These are phyloP conservation scores for Albizia julibrissin DNA, from an alignment of 306 rosid species.

Conservation along the genomic window DNA sequence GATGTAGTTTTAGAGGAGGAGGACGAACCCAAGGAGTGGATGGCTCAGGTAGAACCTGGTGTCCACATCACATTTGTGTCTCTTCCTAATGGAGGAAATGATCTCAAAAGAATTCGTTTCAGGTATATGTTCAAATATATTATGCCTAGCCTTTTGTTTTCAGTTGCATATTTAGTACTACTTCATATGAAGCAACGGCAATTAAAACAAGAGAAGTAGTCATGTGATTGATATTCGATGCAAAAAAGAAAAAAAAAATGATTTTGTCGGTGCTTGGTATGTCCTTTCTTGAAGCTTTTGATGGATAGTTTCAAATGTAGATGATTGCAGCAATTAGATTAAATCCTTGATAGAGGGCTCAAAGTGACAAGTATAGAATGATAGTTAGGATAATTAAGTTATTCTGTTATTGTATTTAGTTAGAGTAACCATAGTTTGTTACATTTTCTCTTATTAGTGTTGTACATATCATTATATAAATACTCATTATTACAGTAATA, in stretches of 20 bases:
- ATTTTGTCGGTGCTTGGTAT: too few species aligned
- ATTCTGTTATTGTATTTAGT: too few species aligned
- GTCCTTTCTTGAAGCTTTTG: not conserved
- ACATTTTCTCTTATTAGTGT: too few species aligned
- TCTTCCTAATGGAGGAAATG: conserved; percentile 91
- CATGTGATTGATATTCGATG: not conserved
- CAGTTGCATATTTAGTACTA: not conserved
- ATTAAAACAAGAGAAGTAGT: not conserved
- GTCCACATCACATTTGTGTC: conserved; percentile 79
- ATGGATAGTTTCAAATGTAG: not conserved
- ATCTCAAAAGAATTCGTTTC: conserved; percentile 86
- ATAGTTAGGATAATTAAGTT: too few species aligned
- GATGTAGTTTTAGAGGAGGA: conserved; percentile 71
- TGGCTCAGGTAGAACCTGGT: conserved; percentile 99
- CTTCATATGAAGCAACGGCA: not conserved
- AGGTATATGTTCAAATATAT: conserved; percentile 48
- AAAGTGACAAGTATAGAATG: too few species aligned
- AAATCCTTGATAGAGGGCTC: not conserved
- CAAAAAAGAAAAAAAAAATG: too few species aligned
- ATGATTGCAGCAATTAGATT: not conserved
- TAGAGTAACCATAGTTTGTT: too few species aligned
- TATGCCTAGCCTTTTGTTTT: not conserved
- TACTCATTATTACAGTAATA: too few species aligned
- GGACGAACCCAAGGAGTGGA: conserved; percentile 77
- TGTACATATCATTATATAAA: too few species aligned